These are phyloP conservation scores for Termitomyces sp. DNA, from an alignment of 768 basidiomycete genomes.

Conservation along the genomic window DNA sequence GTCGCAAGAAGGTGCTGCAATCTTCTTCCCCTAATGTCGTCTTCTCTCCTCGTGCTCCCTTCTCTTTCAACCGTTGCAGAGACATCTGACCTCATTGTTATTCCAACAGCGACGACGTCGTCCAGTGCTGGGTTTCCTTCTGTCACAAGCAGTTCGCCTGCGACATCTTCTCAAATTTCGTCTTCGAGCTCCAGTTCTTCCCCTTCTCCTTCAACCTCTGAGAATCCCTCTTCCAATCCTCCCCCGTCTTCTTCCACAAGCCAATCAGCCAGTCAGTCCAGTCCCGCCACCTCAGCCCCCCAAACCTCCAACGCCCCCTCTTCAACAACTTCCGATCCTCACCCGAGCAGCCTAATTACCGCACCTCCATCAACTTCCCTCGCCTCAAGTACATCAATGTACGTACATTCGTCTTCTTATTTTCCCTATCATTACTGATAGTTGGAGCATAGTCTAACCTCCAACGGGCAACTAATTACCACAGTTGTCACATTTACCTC, in stretches of 20 bases:
- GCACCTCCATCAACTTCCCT: neutral
- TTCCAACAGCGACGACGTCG: neutral
- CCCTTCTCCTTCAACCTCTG: neutral
- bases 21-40: neutral
- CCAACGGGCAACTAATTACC: neutral
- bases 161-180: neutral
- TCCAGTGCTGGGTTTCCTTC: neutral
- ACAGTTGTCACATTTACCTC: conserved; percentile 10
- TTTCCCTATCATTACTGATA: neutral
- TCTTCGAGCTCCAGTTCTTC: neutral
- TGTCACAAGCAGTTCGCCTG: neutral
- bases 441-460: neutral
- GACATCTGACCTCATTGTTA: neutral
- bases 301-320: neutral
- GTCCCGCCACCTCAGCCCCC: neutral
- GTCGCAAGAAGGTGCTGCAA: neutral
- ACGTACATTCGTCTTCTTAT: neutral
- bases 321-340: neutral
- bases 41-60: neutral
- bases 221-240: neutral
- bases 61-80: neutral
- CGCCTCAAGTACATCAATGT: neutral
- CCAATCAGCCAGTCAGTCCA: neutral
- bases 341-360: neutral
- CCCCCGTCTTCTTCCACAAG: neutral